Conservation (phyloP, 2,329 filamentous ascomycete species). For the Penicillium hordei region DNA sequence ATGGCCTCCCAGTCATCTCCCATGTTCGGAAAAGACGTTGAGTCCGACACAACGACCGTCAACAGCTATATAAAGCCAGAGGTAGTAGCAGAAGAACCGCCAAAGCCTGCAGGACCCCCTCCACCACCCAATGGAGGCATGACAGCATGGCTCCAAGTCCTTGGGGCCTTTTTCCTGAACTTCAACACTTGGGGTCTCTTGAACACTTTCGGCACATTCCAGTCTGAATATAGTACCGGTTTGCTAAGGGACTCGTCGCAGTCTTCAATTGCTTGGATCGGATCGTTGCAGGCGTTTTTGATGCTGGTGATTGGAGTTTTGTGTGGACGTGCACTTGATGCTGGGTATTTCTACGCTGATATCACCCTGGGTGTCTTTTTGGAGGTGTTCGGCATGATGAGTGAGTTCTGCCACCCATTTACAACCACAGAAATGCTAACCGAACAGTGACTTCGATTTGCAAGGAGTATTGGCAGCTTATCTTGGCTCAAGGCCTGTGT, state of each 20-base stretch:
- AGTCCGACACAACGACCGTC: not conserved
- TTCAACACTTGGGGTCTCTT: slow-evolving; percentile 35
- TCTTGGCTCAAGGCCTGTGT: not conserved
- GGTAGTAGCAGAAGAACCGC: no score
- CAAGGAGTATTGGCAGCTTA: not conserved
- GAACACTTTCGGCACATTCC: slow-evolving; percentile 45
- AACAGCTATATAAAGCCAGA: not conserved
- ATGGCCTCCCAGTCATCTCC: not conserved
- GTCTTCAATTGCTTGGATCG: slow-evolving; percentile 46
- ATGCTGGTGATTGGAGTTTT: slow-evolving; percentile 46
- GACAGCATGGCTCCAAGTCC: slow-evolving; percentile 34
- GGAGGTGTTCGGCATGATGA: not conserved
- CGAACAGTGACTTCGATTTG: not conserved
- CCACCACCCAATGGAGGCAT: slow-evolving; percentile 18
- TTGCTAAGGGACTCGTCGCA: slow-evolving; percentile 28
- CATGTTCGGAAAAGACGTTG: not conserved
- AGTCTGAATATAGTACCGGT: slow-evolving; percentile 37
- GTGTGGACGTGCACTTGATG: slow-evolving; percentile 42
- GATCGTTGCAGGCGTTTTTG: slow-evolving; percentile 44
- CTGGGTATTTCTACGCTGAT: slow-evolving; percentile 36
- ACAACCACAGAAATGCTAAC: not conserved
- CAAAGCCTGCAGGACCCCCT: not conserved
- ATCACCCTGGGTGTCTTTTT: not conserved
- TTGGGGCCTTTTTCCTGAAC: slow-evolving; percentile 27
- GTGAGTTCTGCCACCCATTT: not conserved